Base-by-base conservation (phyloP, 805 yeast genomes). In the Candida nemodendra region DNA sequence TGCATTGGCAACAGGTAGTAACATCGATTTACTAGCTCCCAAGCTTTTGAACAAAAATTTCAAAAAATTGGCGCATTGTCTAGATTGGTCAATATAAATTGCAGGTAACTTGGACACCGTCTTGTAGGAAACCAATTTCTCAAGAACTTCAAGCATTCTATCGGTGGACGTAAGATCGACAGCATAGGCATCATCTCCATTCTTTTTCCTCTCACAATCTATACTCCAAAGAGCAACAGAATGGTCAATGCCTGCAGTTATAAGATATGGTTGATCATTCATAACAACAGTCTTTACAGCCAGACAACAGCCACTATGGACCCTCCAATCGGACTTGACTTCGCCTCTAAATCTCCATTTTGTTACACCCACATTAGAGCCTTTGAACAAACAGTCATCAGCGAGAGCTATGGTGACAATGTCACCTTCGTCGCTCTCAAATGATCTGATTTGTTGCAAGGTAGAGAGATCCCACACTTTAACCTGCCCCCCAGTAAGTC, bases 401-500 rank as follows among this genome's bases (percentile, higher is more conserved):
- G 71, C 66, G 5, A 77, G 70, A 1, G 81, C 75, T 24, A 87
- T 51, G 2, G 91, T 73, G 25, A 81, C 69, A 2, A 87, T 75
- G 38, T 81, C 82, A 24, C 69, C 68, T 26, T 64, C 66, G 48
- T 50, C 71, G 15, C 61, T 49, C 31, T 57, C 56, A 45, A 68
- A 70, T 0, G 76, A 65, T 25, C 76, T 61, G 25, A 76, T 71
- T 27, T 73, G 66, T 57, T 91, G 98, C 37, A 73, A 72, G 0
- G 98, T 89, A 32, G 83, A 79, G 32, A 91, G 65, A 51, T 93
- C 98, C 88, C 96, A 85, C 5, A 87, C 79, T 39, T 81, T 79
- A n/a, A 91, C 72, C 18, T 69, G 67, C 8, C 96, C 93, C 40
- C 78, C 77, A 9, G 81, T 73, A 19, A 88, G 62, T 0, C 98